These are phyloP conservation scores for Anthracocystis walkeri DNA, from an alignment of 1,284 basidiomycete genomes.

Conservation along the genomic window DNA sequence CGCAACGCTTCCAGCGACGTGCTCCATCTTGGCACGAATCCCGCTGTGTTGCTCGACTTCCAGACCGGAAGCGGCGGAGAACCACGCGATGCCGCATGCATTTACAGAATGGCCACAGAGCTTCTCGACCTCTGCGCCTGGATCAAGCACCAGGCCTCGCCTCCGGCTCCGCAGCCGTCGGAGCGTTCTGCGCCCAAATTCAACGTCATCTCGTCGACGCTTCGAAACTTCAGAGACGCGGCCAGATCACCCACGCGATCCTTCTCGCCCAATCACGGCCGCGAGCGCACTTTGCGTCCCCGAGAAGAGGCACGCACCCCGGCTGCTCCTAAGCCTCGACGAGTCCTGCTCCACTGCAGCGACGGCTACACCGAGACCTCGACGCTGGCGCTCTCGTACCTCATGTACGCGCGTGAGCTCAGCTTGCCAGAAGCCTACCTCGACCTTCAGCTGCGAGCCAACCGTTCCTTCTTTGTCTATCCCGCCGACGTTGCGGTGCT, in stretches of 20 bases:
- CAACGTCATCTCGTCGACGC: conserved; percentile 24
- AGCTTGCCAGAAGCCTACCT: conserved; percentile 85
- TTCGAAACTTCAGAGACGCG: conserved; percentile 32
- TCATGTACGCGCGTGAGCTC: conserved; percentile 82
- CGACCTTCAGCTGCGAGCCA: conserved; percentile 77
- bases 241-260: conserved; percentile 30
- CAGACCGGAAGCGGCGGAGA: conserved; percentile 16
- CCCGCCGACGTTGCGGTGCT: conserved; percentile 82
- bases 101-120: conserved; percentile 35
- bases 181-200: conserved; percentile 18
- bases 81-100: conserved; percentile 5
- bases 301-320: conserved; percentile 5
- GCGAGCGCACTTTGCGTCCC: conserved; percentile 17
- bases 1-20: conserved; percentile 8
- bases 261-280: conserved; percentile 30
- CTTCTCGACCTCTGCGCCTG: conserved; percentile 67
- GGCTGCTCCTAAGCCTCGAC: conserved; percentile 26
- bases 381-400: conserved; percentile 84
- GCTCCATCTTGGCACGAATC: conserved; percentile 40
- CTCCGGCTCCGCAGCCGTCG: conserved; percentile 1
- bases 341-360: conserved; percentile 66
- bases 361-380: conserved; percentile 82
- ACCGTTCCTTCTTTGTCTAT: conserved; percentile 89
- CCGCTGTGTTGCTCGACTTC: conserved; percentile 67
- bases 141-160: conserved; percentile 66